Conservation (phyloP, 257 asterid species). For the Solanum chiquidenum region DNA sequence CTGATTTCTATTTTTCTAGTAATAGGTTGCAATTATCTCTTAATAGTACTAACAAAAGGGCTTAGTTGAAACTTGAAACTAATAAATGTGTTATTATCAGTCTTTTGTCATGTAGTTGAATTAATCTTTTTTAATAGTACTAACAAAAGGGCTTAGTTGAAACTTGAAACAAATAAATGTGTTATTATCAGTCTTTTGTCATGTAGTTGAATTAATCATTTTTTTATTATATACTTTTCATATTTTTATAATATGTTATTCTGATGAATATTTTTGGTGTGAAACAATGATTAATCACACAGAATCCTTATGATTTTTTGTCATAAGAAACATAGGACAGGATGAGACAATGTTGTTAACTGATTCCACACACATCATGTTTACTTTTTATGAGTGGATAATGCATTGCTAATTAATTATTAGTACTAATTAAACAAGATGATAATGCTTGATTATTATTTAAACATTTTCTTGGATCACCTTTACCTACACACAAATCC, state of each 20-base stretch:
- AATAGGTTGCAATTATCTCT: neutral
- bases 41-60: neutral
- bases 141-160: neutral
- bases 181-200: neutral
- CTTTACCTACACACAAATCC: neutral
- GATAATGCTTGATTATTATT: neutral
- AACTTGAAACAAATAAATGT: neutral
- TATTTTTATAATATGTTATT: neutral
- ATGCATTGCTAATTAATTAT: neutral
- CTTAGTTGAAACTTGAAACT: neutral
- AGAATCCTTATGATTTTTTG: neutral
- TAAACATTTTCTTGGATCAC: neutral
- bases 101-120: neutral
- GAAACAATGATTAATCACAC: neutral
- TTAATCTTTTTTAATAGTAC: neutral
- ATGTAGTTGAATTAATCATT: neutral
- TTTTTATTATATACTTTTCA: neutral
- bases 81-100: neutral
- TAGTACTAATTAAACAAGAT: neutral
- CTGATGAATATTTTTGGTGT: neutral
- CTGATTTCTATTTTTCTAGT: neutral
- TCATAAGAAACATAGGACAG: neutral
- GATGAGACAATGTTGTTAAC: neutral
- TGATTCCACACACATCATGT: neutral
- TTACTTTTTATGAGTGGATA: neutral